A percentile compares a stretch with the other conserved stretches of the same genome.
Evolutionary conservation across 2,329 filamentous ascomycete species (phyloP).

Genomic region (Diaporthe ilicicola): DNA sequence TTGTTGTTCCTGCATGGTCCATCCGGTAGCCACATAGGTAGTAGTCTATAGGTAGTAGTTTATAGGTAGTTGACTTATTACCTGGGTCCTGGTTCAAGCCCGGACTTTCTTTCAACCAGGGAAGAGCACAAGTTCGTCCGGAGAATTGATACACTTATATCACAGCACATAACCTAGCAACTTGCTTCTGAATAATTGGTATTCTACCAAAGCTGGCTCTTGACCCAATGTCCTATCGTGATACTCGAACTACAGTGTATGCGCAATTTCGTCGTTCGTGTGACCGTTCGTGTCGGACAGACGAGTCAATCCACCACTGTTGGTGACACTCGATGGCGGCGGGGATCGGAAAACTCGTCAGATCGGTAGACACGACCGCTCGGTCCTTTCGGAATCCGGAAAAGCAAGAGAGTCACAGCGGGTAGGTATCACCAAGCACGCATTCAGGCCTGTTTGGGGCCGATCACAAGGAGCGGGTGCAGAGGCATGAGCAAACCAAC

Average conservation of each 20-base stretch:
- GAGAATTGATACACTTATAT: too few species aligned
- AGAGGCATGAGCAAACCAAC: too few species aligned
- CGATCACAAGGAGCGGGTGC: neutral
- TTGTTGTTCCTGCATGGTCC: neutral
- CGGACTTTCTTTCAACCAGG: too few species aligned
- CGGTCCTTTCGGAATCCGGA: neutral
- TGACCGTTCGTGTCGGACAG: neutral
- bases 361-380: neutral
- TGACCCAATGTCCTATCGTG: too few species aligned
- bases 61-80: too few species aligned
- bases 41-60: too few species aligned
- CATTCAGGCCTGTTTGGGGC: neutral
- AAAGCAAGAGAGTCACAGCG: neutral
- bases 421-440: neutral
- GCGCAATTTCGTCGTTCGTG: neutral
- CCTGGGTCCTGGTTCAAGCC: too few species aligned
- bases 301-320: neutral
- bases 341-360: neutral
- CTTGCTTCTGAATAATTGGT: too few species aligned
- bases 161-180: too few species aligned
- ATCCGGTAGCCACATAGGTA: too few species aligned
- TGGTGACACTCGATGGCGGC: neutral
- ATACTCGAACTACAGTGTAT: neutral
- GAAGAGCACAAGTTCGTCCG: too few species aligned
- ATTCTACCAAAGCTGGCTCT: too few species aligned